phyloP scores from a whole-genome alignment of 768 basidiomycete species.

The Cystofilobasidium capitatum region DNA sequence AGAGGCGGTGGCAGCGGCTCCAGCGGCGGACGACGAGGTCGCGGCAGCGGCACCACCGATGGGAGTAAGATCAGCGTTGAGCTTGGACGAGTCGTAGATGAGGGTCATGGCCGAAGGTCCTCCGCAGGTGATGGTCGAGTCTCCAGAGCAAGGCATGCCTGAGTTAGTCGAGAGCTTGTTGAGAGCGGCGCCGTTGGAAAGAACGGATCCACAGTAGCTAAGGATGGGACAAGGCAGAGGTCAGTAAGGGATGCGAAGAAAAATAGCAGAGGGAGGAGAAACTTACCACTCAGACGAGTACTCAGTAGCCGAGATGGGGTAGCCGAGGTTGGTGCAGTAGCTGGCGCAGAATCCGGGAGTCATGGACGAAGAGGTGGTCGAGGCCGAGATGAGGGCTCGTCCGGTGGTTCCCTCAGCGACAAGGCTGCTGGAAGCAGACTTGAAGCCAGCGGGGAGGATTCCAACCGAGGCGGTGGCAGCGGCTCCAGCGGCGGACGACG shows the following conservation, averaged over 20 bases:
- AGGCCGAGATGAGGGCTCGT: slow-evolving; percentile 31
- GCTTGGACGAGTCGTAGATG: slow-evolving; percentile 10
- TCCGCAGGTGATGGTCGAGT: slow-evolving; percentile 11
- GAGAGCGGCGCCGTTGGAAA: not conserved
- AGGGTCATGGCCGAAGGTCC: not conserved
- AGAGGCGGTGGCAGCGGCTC: slow-evolving; percentile 4
- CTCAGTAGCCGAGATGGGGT: slow-evolving; percentile 30
- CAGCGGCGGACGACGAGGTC: too few species aligned
- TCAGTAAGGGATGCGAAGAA: not conserved
- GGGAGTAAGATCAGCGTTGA: too few species aligned
- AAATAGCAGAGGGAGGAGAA: not conserved
- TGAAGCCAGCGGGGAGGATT: slow-evolving; percentile 6
- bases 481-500: not conserved
- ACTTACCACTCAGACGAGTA: slow-evolving; percentile 25
- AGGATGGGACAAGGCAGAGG: not conserved
- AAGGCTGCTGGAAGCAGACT: not conserved
- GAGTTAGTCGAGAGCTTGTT: not conserved
- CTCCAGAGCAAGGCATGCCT: slow-evolving; percentile 1
- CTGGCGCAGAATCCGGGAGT: slow-evolving; percentile 30
- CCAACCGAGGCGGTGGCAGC: not conserved
- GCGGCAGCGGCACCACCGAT: too few species aligned
- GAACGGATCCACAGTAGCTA: slow-evolving; percentile 1
- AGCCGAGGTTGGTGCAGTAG: slow-evolving; percentile 30
- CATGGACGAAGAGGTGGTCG: slow-evolving; percentile 28
- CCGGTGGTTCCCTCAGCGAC: slow-evolving; percentile 11